Evolutionary conservation across 768 basidiomycete species (phyloP).

Genomic region (Boletellus sp.): DNA sequence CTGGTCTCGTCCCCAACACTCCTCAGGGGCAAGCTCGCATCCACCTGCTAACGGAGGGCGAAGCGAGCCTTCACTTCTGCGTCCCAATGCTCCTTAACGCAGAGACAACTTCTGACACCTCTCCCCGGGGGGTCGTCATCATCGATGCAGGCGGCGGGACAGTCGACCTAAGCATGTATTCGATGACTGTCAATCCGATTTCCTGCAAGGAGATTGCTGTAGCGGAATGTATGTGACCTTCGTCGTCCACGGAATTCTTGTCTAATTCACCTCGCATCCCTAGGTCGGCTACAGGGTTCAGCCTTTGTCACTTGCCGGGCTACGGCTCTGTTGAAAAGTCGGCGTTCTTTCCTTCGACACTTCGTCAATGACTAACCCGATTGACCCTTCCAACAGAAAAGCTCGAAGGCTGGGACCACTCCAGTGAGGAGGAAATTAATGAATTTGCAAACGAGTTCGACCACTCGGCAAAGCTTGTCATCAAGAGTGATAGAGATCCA

Average conservation of each 20-base stretch:
- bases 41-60: constrained; percentile 19
- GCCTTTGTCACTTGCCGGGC: constrained; percentile 44
- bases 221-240: constrained; percentile 21
- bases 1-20: constrained; percentile 17
- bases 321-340: constrained; percentile 34
- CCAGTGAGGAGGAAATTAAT: background rate
- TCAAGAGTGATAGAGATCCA: constrained; percentile 7
- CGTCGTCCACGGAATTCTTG: background rate
- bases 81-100: constrained; percentile 34
- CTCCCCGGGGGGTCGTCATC: constrained; percentile 34
- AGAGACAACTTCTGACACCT: constrained; percentile 10
- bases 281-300: constrained; percentile 46
- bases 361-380: background rate
- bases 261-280: background rate
- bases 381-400: background rate
- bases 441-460: constrained; percentile 4
- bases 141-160: constrained; percentile 42
- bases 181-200: constrained; percentile 15
- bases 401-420: constrained; percentile 4
- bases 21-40: constrained; percentile 13
- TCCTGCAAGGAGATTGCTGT: constrained; percentile 33
- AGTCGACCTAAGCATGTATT: constrained; percentile 37
- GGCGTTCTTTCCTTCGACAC: background rate
- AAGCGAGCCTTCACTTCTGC: constrained; percentile 31
- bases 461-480: background rate